phyloP scores from a whole-genome alignment of 441 rosid genomes.

The Euphorbia schlechtendalii region DNA sequence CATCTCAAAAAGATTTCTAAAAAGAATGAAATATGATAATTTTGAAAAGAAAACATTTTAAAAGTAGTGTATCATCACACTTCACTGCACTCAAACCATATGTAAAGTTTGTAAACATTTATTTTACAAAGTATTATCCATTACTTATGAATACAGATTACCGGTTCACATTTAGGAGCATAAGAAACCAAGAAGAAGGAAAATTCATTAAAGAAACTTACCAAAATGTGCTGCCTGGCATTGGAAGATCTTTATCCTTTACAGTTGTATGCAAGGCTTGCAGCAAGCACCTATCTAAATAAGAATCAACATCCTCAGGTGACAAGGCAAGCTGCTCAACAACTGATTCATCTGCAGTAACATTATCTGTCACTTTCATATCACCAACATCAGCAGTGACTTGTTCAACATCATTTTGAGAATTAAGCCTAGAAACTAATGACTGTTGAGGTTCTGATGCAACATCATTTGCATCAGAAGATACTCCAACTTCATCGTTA shows the following conservation, averaged over 20 bases:
- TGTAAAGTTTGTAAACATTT: not conserved
- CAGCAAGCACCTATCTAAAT: constrained; percentile 79
- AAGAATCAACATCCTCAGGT: constrained; percentile 61
- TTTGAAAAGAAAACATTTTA: not conserved
- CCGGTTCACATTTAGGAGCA: not conserved
- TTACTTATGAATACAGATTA: not conserved
- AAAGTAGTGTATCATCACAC: not conserved
- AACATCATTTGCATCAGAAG: constrained; percentile 17
- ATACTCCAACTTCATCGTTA: constrained; percentile 32
- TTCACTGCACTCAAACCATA: not conserved
- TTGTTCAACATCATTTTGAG: constrained; percentile 31
- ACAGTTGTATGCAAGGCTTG: constrained; percentile 85
- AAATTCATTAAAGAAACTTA: constrained; percentile 23
- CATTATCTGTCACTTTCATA: constrained; percentile 35
- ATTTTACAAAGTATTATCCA: not conserved
- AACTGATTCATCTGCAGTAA: constrained; percentile 30
- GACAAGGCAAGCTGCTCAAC: constrained; percentile 45
- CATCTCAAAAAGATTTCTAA: not conserved
- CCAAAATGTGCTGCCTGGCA: constrained; percentile 98
- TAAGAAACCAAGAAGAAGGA: not conserved
- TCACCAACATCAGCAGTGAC: constrained; percentile 33
- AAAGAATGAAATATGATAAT: not conserved
- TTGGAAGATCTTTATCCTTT: constrained; percentile 86
- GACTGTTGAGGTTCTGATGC: constrained; percentile 19
- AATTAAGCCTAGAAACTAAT: constrained; percentile 26